Percentiles rank a stretch among this genome's conserved stretches.
phyloP scores from a whole-genome alignment of 1,139 yeast genomes.

The Sporopachydermia cereana region DNA sequence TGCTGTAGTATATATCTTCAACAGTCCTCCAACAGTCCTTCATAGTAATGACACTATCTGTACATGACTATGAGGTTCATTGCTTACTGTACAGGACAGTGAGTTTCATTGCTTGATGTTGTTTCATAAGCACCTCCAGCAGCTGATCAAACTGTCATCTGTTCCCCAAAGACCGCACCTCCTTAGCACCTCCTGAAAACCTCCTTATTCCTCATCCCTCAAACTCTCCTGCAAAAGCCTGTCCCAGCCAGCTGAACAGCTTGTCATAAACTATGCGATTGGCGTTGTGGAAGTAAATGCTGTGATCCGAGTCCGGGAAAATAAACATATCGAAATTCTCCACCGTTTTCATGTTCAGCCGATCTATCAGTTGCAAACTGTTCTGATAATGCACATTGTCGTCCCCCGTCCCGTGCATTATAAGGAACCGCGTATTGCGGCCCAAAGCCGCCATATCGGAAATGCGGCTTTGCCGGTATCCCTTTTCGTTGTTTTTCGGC shows the following conservation, averaged over 20 bases:
- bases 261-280: slow-evolving; percentile 54
- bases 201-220: slow-evolving; percentile 9
- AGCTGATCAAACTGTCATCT: too few species aligned
- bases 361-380: slow-evolving; percentile 50
- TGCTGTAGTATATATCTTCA: too few species aligned
- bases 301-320: slow-evolving; percentile 72
- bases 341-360: slow-evolving; percentile 41
- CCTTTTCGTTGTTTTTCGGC: slow-evolving; percentile 49
- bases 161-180: too few species aligned
- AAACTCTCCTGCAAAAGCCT: slow-evolving; percentile 41
- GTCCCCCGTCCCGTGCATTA: slow-evolving; percentile 76
- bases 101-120: too few species aligned
- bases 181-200: too few species aligned
- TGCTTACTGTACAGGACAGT: too few species aligned
- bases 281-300: slow-evolving; percentile 62
- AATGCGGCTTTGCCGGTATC: slow-evolving; percentile 45
- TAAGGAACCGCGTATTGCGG: slow-evolving; percentile 42
- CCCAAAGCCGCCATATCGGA: slow-evolving; percentile 34
- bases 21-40: too few species aligned
- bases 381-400: slow-evolving; percentile 77
- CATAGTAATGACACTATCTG: too few species aligned
- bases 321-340: slow-evolving; percentile 66
- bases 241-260: slow-evolving; percentile 44
- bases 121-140: too few species aligned
- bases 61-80: too few species aligned